Percentiles rank a stretch among this genome's conserved stretches.
Evolutionary conservation across 306 rosid genomes (phyloP).

Genomic region (Corylus heterophylla): DNA sequence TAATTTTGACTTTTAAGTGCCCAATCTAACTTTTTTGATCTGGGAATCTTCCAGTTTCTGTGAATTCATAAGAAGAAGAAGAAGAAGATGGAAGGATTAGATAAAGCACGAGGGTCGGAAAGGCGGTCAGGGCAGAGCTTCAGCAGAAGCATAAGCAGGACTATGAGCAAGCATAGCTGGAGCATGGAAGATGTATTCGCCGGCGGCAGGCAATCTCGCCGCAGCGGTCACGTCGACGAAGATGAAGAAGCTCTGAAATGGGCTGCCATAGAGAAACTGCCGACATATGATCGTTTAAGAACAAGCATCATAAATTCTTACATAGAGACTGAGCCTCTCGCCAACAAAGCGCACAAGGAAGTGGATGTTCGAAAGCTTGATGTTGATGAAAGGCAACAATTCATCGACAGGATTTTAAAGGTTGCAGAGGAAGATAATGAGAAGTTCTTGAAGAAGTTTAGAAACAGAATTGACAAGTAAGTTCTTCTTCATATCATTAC

Average conservation of each 20-base stretch:
- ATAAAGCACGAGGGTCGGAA: not conserved
- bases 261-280: conserved; percentile 94
- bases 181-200: conserved; percentile 76
- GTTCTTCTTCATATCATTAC: conserved; percentile 4
- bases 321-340: conserved; percentile 31
- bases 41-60: not conserved
- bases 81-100: conserved; percentile 49
- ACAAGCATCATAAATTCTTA: conserved; percentile 70
- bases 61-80: not conserved
- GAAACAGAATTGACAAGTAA: conserved; percentile 70
- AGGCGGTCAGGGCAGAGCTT: conserved; percentile 31
- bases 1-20: not conserved
- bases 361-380: conserved; percentile 77
- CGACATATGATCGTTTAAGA: conserved; percentile 77
- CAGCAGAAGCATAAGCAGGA: conserved; percentile 56
- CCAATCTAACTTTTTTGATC: not conserved
- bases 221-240: conserved; percentile 52
- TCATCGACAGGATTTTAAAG: conserved; percentile 73
- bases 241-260: conserved; percentile 93
- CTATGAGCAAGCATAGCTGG: conserved; percentile 75
- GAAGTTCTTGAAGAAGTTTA: conserved; percentile 63
- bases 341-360: conserved; percentile 52
- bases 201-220: conserved; percentile 49
- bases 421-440: conserved; percentile 95
- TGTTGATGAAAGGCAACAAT: conserved; percentile 61